Evolutionary conservation across 2,329 filamentous ascomycete genomes (phyloP).

Genomic region (Cryoendolithus antarcticus): DNA sequence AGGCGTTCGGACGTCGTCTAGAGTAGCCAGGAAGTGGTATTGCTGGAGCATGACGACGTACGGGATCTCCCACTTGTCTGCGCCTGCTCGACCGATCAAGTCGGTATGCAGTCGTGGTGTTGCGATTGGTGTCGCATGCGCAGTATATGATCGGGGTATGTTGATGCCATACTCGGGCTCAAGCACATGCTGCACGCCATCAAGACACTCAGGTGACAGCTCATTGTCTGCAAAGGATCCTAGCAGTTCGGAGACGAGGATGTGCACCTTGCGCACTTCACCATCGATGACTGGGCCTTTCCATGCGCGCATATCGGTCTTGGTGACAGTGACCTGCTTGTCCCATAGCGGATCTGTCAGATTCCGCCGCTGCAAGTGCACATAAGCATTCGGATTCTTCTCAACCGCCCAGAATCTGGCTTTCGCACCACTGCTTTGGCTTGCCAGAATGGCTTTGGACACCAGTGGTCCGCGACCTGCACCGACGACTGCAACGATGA

Average conservation of each 20-base stretch:
- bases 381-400: constrained; percentile 96
- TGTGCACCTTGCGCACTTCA: constrained; percentile 62
- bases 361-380: constrained; percentile 81
- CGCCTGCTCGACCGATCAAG: constrained; percentile 49
- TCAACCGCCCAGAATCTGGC: constrained; percentile 88
- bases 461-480: constrained; percentile 88
- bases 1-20: constrained; percentile 20
- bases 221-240: constrained; percentile 97
- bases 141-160: constrained; percentile 86
- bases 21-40: constrained; percentile 53
- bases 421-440: constrained; percentile 58
- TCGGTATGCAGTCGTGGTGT: constrained; percentile 78
- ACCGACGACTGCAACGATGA: constrained; percentile 84
- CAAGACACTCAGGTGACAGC: constrained; percentile 87
- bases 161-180: constrained; percentile 71
- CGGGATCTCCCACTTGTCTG: constrained; percentile 67
- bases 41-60: constrained; percentile 91
- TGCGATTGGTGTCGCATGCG: constrained; percentile 82
- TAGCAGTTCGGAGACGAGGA: constrained; percentile 84
- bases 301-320: constrained; percentile 97
- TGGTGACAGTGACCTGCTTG: constrained; percentile 70
- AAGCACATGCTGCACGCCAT: constrained; percentile 89
- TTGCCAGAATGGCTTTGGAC: constrained; percentile 72
- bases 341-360: constrained; percentile 56
- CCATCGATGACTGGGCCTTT: constrained; percentile 56